Evolutionary conservation across 2,329 filamentous ascomycete species (phyloP).

Genomic region (Pyricularia grisea): DNA sequence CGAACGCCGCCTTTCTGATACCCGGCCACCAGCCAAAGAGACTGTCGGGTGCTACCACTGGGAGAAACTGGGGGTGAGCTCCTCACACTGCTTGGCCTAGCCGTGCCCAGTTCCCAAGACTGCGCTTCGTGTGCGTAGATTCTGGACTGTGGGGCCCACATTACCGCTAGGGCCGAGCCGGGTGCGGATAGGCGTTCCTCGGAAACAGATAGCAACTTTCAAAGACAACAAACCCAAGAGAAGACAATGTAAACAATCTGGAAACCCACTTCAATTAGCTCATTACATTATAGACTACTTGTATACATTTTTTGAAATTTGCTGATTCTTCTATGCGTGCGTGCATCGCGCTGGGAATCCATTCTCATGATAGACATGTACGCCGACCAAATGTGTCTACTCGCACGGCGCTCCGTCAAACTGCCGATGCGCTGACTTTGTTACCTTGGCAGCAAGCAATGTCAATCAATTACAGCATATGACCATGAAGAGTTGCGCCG

Average conservation of each 20-base stretch:
- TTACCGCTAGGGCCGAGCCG: background rate
- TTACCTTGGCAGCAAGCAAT: background rate
- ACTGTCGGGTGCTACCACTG: background rate
- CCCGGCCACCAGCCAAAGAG: background rate
- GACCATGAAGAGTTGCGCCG: background rate
- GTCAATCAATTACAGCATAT: background rate
- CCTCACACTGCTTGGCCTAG: background rate
- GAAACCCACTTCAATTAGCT: background rate
- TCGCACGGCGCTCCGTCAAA: background rate
- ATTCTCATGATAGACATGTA: background rate
- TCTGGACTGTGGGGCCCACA: constrained; percentile 1
- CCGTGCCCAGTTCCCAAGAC: background rate
- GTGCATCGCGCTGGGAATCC: background rate
- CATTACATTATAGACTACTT: background rate
- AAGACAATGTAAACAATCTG: background rate
- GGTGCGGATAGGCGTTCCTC: background rate
- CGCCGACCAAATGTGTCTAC: background rate
- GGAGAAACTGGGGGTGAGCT: background rate
- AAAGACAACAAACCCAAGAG: background rate
- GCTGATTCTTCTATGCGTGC: background rate
- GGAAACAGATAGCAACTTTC: background rate
- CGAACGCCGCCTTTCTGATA: background rate
- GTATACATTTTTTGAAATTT: background rate
- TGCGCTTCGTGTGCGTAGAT: background rate
- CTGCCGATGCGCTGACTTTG: background rate